Percentiles rank a stretch among this genome's conserved stretches.
Evolutionary conservation across 139 green algal genomes (phyloP).

Genomic region (Monoraphidium neglectum): DNA sequence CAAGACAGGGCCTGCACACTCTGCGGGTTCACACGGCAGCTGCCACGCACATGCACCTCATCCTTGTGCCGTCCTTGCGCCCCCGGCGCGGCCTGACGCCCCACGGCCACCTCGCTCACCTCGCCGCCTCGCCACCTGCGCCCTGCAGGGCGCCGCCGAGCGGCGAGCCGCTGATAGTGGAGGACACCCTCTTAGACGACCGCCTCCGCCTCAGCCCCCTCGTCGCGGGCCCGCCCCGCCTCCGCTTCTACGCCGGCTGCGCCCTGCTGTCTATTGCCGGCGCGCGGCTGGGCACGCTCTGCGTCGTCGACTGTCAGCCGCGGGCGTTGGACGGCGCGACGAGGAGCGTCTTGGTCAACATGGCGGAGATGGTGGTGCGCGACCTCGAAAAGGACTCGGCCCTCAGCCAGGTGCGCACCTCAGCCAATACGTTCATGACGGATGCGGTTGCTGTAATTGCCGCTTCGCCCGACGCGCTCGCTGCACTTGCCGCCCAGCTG

Average conservation of each 20-base stretch:
- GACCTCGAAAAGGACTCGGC: constrained; percentile 85
- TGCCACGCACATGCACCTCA: too few species aligned
- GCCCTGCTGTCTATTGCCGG: constrained; percentile 71
- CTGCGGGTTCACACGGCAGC: too few species aligned
- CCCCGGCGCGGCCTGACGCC: too few species aligned
- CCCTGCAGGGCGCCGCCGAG: constrained; percentile 73
- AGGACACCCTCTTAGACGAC: constrained; percentile 69
- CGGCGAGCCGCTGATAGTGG: constrained; percentile 72
- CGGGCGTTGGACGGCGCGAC: constrained; percentile 68
- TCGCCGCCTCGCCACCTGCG: too few species aligned
- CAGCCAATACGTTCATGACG: too few species aligned
- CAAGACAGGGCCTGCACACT: too few species aligned
- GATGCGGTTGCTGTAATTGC: too few species aligned
- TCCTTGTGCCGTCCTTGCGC: too few species aligned
- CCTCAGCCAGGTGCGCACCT: constrained; percentile 44
- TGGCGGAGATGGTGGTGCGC: constrained; percentile 83
- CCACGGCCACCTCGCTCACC: too few species aligned
- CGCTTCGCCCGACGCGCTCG: too few species aligned
- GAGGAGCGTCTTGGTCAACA: constrained; percentile 78
- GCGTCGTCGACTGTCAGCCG: constrained; percentile 78
- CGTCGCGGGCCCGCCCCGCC: constrained; percentile 64
- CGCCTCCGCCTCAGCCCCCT: constrained; percentile 79
- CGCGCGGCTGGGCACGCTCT: constrained; percentile 74
- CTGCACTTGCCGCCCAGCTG: too few species aligned
- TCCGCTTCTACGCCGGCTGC: constrained; percentile 90